Evolutionary conservation across 331 rosid genomes (phyloP).

Genomic region (Erythrophleum ivorense): DNA sequence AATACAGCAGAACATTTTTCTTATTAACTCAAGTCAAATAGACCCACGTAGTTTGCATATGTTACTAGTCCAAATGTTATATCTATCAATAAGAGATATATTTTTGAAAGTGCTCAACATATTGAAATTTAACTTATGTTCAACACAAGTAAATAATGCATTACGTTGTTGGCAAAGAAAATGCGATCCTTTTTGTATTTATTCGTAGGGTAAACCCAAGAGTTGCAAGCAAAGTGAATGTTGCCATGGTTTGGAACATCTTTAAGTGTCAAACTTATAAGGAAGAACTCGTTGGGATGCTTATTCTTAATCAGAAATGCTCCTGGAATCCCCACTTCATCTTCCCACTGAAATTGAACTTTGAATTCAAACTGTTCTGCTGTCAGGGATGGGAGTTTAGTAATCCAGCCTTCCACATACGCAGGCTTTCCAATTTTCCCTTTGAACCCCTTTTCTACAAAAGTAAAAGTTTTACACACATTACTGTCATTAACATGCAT

Average conservation of each 20-base stretch:
- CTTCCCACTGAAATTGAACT: conserved; percentile 44
- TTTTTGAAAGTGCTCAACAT: no score
- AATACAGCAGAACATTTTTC: no score
- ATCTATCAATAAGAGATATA: no score
- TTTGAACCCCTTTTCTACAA: no score
- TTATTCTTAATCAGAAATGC: conserved; percentile 47
- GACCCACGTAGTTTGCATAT: no score
- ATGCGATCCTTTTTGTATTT: conserved; percentile 40
- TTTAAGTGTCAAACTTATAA: conserved; percentile 50
- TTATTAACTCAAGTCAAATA: no score
- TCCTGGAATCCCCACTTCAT: conserved; percentile 51
- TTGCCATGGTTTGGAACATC: conserved; percentile 55
- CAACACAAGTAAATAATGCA: background rate
- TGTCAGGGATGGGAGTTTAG: background rate
- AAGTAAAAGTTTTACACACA: no score
- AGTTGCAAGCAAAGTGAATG: conserved; percentile 59
- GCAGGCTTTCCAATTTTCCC: no score
- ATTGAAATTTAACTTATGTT: background rate
- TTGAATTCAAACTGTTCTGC: conserved; percentile 28
- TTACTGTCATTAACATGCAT: no score
- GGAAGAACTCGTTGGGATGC: conserved; percentile 47
- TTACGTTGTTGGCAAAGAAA: conserved; percentile 59
- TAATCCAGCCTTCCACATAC: no score
- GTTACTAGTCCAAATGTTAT: no score
- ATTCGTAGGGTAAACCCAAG: conserved; percentile 54